Evolutionary conservation across 768 basidiomycete species (phyloP).

Genomic region (Cubamyces lactineus): DNA sequence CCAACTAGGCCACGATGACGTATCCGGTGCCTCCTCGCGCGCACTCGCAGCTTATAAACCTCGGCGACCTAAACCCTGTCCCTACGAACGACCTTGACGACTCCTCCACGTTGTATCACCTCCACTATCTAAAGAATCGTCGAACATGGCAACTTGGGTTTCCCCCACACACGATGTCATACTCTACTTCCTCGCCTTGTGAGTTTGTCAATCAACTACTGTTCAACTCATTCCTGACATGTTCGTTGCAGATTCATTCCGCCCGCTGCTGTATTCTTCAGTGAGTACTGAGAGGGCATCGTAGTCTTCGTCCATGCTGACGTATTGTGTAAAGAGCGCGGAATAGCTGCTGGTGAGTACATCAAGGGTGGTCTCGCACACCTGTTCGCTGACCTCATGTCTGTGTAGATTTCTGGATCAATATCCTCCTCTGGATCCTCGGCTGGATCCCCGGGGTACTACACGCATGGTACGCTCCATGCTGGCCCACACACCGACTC

Average conservation of each 20-base stretch:
- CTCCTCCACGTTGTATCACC: not conserved
- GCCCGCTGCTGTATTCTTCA: conserved; percentile 37
- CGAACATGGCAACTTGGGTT: conserved; percentile 38
- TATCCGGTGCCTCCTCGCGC: no score
- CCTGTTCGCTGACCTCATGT: not conserved
- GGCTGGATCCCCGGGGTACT: conserved; percentile 50
- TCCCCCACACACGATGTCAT: conserved; percentile 33
- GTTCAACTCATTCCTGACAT: not conserved
- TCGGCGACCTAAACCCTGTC: not conserved
- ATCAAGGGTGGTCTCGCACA: not conserved
- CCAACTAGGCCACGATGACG: no score
- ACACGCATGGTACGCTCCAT: conserved; percentile 43
- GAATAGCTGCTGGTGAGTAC: conserved; percentile 30
- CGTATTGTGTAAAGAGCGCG: conserved; percentile 28
- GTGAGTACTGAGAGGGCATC: conserved; percentile 25
- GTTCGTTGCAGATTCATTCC: conserved; percentile 36
- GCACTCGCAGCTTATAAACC: not conserved
- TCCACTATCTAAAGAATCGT: not conserved
- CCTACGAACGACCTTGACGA: conserved; percentile 2
- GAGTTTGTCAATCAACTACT: conserved; percentile 5
- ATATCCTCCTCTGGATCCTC: conserved; percentile 45
- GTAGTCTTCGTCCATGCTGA: not conserved
- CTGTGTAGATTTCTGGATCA: conserved; percentile 40
- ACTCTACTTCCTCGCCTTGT: conserved; percentile 40
- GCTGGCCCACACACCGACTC: no score